Base-by-base conservation (phyloP, 2,329 filamentous ascomycete genomes). In the Nectriaceae sp. region DNA sequence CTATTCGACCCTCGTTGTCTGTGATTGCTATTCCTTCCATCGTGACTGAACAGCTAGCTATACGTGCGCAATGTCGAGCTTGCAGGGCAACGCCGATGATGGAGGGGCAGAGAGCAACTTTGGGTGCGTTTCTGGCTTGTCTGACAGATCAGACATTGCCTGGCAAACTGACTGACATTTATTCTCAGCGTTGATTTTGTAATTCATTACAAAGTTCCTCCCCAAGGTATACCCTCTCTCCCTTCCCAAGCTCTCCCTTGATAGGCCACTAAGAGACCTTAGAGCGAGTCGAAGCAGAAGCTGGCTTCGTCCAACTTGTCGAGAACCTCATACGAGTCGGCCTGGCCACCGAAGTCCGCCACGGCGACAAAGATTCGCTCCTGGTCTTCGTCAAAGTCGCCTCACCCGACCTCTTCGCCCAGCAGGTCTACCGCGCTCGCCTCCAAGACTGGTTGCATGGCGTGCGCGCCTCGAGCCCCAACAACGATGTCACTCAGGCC, bases 381-480 rank as follows among this genome's bases (percentile, higher is more conserved):
- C 78, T 97, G 40, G 73, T 97, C 58, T 97, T 96, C 66, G 80
- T 92, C 64, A 88, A 87, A 64, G 83, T 95, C 36, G 85, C 87
- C 29, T 91, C 90, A 19, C 79, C 87, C 53, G 78, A 84, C 59
- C 83, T 91, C 55, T 78, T 99, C 50, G 82, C 82, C 50, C 84
- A 85, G 55, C 89, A 96, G 62, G 82, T 96, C 42, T 95, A 96
- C 70, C 84, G 90, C 56, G 89, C 89, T 47, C 84, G 94, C 55
- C 85, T 97, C 16, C 89, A 91, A 65, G 94, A 97, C 71, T 99
- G 92, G 90, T 83, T 97, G 26, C 88, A 94, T 66, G 91, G 92
- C 44, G 87, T 97, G 46, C 86, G 90, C 54, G 80, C 88, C 42
- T 81, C 83, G 18, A 85, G 90, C 29, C 93, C 93, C 0, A 80